A percentile compares a stretch with the other conserved stretches of the same genome.
These are phyloP conservation scores for cucumber (Cucumis sativus) DNA, from an alignment of 306 rosid genomes.

Conservation along the genomic window Cucumber_9930_V3 NC_026660.2:20564001-20564500, in stretches of 20 bases:
- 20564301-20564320: constrained; percentile 27
- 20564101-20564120: neutral
- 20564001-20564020: constrained; percentile 18
- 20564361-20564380: constrained; percentile 9
- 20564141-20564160: constrained; percentile 12
- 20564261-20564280: constrained; percentile 37
- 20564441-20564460: constrained; percentile 26
- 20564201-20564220: constrained; percentile 31
- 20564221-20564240: constrained; percentile 51
- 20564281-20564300: constrained; percentile 29
- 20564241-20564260: constrained; percentile 23
- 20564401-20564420: constrained; percentile 3
- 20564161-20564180: neutral
- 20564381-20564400: constrained; percentile 3
- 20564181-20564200: constrained; percentile 18
- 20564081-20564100: neutral
- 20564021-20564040: constrained; percentile 59
- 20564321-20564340: constrained; percentile 66
- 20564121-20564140: neutral
- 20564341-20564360: constrained; percentile 31
- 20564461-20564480: neutral
- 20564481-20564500: constrained; percentile 9
- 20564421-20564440: constrained; percentile 65
- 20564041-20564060: neutral
- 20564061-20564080: neutral